These are phyloP conservation scores for Rutstroemia sp. DNA, from an alignment of 2,329 filamentous ascomycete species.

Conservation along the genomic window DNA sequence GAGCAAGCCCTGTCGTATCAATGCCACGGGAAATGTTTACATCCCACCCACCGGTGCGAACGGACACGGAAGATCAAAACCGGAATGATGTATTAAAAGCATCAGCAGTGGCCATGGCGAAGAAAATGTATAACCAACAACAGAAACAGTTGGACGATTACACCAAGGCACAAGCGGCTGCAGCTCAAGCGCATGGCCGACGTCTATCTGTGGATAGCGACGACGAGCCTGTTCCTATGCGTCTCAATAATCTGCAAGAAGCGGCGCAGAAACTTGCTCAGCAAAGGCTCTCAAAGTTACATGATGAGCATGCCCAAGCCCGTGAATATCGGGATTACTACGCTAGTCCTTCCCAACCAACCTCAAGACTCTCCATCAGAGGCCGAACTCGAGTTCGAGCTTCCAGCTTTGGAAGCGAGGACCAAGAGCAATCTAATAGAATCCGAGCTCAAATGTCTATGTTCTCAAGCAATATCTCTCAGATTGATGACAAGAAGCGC, in stretches of 20 bases:
- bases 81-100: constrained; percentile 67
- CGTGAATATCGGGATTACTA: constrained; percentile 72
- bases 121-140: constrained; percentile 71
- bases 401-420: constrained; percentile 56
- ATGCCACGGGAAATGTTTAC: constrained; percentile 72
- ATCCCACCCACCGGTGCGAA: constrained; percentile 61
- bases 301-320: constrained; percentile 58
- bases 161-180: constrained; percentile 23
- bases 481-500: constrained; percentile 67
- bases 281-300: constrained; percentile 73
- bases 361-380: constrained; percentile 44
- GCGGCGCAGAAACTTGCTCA: constrained; percentile 80
- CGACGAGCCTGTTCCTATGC: constrained; percentile 41
- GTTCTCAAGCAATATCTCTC: constrained; percentile 59
- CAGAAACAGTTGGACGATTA: constrained; percentile 41
- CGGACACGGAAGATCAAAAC: constrained; percentile 67
- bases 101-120: constrained; percentile 83
- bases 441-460: constrained; percentile 75
- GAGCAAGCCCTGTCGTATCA: constrained; percentile 55
- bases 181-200: constrained; percentile 26
- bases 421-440: constrained; percentile 56
- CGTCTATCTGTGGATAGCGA: constrained; percentile 28
- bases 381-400: constrained; percentile 54
- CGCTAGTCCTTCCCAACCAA: constrained; percentile 39
- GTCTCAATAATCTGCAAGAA: constrained; percentile 65